Conservation (phyloP, 2,329 filamentous ascomycete species). For the Apiospora koreana region DNA sequence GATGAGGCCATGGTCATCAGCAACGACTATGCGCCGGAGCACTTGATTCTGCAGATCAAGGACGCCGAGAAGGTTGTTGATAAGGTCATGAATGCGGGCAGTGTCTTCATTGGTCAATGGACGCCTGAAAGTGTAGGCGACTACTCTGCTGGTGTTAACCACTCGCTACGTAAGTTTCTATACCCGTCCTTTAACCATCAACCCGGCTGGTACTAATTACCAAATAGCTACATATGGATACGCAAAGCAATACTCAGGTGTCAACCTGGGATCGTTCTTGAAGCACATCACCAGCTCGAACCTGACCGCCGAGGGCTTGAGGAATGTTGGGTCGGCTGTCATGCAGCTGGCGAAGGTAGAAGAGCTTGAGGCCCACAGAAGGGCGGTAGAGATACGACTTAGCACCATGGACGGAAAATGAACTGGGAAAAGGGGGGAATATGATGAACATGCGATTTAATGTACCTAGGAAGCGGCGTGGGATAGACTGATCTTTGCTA, state of each 20-base stretch:
- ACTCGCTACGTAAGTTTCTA: slow-evolving; percentile 81
- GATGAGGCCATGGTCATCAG: slow-evolving; percentile 78
- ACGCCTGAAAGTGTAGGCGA: slow-evolving; percentile 97
- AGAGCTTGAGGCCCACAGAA: slow-evolving; percentile 88
- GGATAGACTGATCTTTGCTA: not conserved
- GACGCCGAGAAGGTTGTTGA: slow-evolving; percentile 75
- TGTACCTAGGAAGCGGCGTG: not conserved
- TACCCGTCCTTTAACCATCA: slow-evolving; percentile 7
- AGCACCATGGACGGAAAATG: slow-evolving; percentile 1
- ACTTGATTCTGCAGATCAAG: slow-evolving; percentile 87
- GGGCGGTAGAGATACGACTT: slow-evolving; percentile 84
- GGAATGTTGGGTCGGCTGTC: slow-evolving; percentile 83
- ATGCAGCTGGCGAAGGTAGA: slow-evolving; percentile 96
- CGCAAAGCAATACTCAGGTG: slow-evolving; percentile 96
- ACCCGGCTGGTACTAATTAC: slow-evolving; percentile 20
- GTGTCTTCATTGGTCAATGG: slow-evolving; percentile 94
- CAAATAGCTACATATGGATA: slow-evolving; percentile 90
- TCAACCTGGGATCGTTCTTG: slow-evolving; percentile 92
- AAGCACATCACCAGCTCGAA: slow-evolving; percentile 98
- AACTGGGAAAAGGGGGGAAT: not conserved
- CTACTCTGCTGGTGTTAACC: slow-evolving; percentile 97
- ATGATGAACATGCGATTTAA: not conserved
- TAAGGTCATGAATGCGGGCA: slow-evolving; percentile 88
- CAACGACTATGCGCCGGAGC: slow-evolving; percentile 95
- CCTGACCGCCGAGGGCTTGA: slow-evolving; percentile 80